Evolutionary conservation across 805 yeast species (phyloP), one percentile per base, ranked within the genome.

Genomic region (Spathaspora girioi): DNA sequence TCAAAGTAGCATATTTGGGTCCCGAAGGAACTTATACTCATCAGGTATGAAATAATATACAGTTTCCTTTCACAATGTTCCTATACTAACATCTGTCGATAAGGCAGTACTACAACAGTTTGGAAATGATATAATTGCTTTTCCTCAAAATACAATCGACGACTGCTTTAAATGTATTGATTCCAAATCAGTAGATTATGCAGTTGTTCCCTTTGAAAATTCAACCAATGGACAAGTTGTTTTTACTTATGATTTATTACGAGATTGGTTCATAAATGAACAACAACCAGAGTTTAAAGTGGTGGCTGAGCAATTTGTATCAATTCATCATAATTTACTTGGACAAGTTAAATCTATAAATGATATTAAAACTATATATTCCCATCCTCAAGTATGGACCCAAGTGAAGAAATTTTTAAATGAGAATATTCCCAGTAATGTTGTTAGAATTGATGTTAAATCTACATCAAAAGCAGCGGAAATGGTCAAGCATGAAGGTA

Each of bases 361-460:
- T 1, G 64, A 75, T 12, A 78, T 91, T 48, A 67, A 63, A 14
- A 79, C 76, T 31, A 78, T 93, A 17, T 89, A 88, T 69, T 88
- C 97, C 2, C 99, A 93, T 68, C 97, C 99, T 1, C 99, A 93
- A 66, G 99, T 92, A 0, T 93, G 99, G 99, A 96, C 97, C 9
- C 99, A 93, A 65, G 85, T 89, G 47, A 71, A 78, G 2, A 65
- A 71, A 19, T 94, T 88, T 71, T 63, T 87, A 42, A 47, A 55
- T 31, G 47, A 57, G 45, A 62, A 71, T 17, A 54, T 72, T 62
- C 52, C 62, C 41, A 50, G 63, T 12, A 62, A 61, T 45, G 66
- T 71, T 38, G 67, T 45, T 4, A 55, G 69, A 53, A 73, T 87
- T 15, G 97, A 91, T 66, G 76, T 85, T 2, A 75, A 79, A 1